phyloP scores from a whole-genome alignment of 2,329 filamentous ascomycete species.

The Zymoseptoria passerinii region DNA sequence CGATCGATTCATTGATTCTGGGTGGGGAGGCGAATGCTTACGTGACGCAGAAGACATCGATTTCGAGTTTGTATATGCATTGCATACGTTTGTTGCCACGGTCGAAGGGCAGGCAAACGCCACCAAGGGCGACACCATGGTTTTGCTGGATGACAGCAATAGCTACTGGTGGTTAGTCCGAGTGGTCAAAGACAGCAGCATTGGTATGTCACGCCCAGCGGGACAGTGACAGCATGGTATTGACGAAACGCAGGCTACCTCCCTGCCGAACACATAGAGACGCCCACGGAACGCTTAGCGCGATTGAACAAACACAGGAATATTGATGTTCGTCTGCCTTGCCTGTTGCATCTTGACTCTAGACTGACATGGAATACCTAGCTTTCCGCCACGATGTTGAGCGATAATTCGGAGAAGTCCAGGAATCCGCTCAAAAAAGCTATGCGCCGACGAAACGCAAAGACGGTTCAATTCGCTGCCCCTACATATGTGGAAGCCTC shows the following conservation, averaged over 20 bases:
- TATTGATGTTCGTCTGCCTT: conserved; percentile 64
- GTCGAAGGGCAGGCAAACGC: conserved; percentile 98
- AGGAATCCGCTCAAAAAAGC: conserved; percentile 77
- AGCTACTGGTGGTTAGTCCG: conserved; percentile 99
- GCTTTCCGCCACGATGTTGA: conserved; percentile 63
- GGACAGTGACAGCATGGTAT: not conserved
- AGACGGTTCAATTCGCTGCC: conserved; percentile 76
- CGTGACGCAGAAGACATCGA: conserved; percentile 94
- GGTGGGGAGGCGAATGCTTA: conserved; percentile 78
- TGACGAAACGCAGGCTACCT: conserved; percentile 63
- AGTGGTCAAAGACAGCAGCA: conserved; percentile 95
- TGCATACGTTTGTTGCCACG: conserved; percentile 95
- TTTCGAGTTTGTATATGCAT: conserved; percentile 97
- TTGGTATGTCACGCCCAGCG: conserved; percentile 47
- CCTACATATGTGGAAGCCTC: conserved; percentile 85
- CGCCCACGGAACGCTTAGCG: conserved; percentile 86
- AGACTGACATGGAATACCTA: conserved; percentile 26
- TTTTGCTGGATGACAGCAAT: conserved; percentile 94
- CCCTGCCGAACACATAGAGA: conserved; percentile 96
- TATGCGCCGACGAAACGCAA: conserved; percentile 71
- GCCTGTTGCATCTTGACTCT: conserved; percentile 16
- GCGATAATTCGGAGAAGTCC: conserved; percentile 67
- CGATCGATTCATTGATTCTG: conserved; percentile 58
- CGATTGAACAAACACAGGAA: conserved; percentile 96
- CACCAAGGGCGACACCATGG: conserved; percentile 98